Percentiles rank a stretch among this genome's conserved stretches.
These are phyloP conservation scores for Bipolaris cookei DNA, from an alignment of 2,329 filamentous ascomycete species.

Conservation along the genomic window DNA sequence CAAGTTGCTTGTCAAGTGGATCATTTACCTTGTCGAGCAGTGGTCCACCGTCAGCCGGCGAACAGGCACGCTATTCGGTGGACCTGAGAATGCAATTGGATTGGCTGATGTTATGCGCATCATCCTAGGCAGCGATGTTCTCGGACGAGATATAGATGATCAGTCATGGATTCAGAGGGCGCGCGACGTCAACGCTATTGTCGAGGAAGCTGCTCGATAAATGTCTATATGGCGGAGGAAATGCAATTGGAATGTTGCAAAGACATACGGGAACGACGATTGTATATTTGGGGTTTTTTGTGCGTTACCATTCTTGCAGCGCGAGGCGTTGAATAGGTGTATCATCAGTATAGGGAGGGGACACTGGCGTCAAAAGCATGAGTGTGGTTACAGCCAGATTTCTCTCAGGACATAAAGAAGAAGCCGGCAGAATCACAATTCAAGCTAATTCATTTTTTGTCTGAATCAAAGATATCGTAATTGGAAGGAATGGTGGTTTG, in stretches of 20 bases:
- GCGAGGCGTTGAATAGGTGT: slow-evolving; percentile 39
- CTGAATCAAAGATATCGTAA: slow-evolving; percentile 20
- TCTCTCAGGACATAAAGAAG: slow-evolving; percentile 19
- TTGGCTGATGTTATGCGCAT: slow-evolving; percentile 49
- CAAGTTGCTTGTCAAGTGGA: slow-evolving; percentile 64
- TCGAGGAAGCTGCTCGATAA: slow-evolving; percentile 43
- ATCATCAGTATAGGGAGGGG: slow-evolving; percentile 23
- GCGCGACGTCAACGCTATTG: slow-evolving; percentile 31
- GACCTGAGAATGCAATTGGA: slow-evolving; percentile 61
- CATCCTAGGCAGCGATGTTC: slow-evolving; percentile 54
- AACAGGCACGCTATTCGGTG: slow-evolving; percentile 63
- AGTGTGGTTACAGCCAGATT: slow-evolving; percentile 20
- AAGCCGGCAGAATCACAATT: slow-evolving; percentile 2
- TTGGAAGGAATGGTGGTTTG: not conserved
- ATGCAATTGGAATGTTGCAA: slow-evolving; percentile 3
- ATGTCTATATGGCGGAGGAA: not conserved
- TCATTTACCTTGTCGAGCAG: slow-evolving; percentile 64
- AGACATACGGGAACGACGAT: slow-evolving; percentile 15
- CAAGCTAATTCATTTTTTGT: slow-evolving; percentile 14
- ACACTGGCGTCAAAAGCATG: slow-evolving; percentile 29
- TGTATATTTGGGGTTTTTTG: slow-evolving; percentile 20
- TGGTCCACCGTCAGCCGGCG: slow-evolving; percentile 67
- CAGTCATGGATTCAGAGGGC: slow-evolving; percentile 42
- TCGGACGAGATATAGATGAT: slow-evolving; percentile 46
- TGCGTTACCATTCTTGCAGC: slow-evolving; percentile 33